Conservation (phyloP, 352 stramenopile species). For the Pythium sp. region DNA sequence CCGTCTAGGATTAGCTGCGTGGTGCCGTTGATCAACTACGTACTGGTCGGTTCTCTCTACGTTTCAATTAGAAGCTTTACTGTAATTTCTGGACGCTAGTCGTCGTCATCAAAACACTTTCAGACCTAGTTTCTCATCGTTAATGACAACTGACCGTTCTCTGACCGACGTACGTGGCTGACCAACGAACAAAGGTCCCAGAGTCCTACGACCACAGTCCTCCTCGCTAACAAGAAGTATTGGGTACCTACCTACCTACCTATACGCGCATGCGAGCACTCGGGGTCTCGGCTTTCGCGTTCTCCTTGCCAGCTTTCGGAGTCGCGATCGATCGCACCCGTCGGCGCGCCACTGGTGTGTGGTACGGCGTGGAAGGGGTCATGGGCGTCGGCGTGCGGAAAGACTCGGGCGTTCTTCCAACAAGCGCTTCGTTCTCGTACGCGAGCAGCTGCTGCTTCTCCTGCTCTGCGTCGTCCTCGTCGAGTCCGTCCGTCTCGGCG, state of each 20-base stretch:
- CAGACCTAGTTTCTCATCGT: no score
- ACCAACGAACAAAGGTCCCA: background rate
- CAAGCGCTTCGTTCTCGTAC: conserved; percentile 45
- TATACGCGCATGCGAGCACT: conserved; percentile 14
- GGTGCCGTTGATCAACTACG: background rate
- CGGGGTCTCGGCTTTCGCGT: conserved; percentile 6
- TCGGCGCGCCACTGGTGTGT: conserved; percentile 33
- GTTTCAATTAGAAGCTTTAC: no score
- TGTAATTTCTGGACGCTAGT: no score
- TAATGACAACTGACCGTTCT: background rate
- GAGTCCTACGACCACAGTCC: background rate
- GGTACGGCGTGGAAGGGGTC: conserved; percentile 30
- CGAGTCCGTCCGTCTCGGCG: conserved; percentile 28
- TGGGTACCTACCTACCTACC: background rate
- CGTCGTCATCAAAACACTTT: no score
- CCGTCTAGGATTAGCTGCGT: background rate
- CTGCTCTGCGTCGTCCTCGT: conserved; percentile 23
- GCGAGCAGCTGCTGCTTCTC: conserved; percentile 36
- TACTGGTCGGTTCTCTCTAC: background rate
- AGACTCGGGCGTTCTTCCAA: conserved; percentile 33
- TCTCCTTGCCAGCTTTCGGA: background rate
- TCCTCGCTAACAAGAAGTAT: background rate
- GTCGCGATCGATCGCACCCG: conserved; percentile 24
- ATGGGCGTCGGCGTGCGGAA: conserved; percentile 33
- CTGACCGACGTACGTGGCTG: background rate